Percentiles rank a stretch among this genome's conserved stretches.
Evolutionary conservation across 768 basidiomycete genomes (phyloP).

Genomic region (Naganishia onofrii): DNA sequence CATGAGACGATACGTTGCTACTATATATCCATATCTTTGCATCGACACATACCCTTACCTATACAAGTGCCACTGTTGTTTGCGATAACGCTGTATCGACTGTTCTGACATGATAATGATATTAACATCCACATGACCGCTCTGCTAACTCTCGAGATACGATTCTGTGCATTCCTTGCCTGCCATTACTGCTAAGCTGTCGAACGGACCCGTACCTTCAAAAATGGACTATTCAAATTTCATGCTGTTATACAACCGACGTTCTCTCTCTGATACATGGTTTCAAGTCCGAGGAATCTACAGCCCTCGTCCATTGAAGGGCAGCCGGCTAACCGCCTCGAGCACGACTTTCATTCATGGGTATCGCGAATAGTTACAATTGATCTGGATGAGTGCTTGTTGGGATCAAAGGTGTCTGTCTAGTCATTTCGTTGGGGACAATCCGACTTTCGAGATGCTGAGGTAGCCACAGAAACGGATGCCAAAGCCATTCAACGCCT

Average conservation of each 20-base stretch:
- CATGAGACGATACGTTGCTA: not conserved
- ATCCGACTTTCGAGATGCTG: not conserved
- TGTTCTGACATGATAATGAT: not conserved
- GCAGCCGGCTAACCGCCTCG: not conserved
- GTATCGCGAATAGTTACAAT: not conserved
- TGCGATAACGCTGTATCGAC: not conserved
- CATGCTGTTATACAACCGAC: not conserved
- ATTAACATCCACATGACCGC: too few relatives aligned
- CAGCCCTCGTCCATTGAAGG: too few relatives aligned
- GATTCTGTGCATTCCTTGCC: too few relatives aligned
- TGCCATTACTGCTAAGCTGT: not conserved
- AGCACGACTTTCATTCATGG: not conserved
- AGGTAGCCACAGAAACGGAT: not conserved
- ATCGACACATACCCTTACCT: not conserved
- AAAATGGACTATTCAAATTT: not conserved
- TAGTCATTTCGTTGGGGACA: not conserved
- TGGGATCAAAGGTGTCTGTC: not conserved
- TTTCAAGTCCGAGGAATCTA: too few relatives aligned
- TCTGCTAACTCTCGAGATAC: not conserved
- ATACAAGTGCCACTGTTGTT: not conserved
- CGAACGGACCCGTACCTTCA: not conserved
- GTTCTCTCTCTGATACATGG: too few relatives aligned
- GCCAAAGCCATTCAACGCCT: not conserved
- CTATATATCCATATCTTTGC: not conserved
- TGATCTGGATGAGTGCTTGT: not conserved